These are phyloP conservation scores for Evansstolkia leycettana DNA, from an alignment of 495 filamentous ascomycete species.

Conservation along the genomic window DNA sequence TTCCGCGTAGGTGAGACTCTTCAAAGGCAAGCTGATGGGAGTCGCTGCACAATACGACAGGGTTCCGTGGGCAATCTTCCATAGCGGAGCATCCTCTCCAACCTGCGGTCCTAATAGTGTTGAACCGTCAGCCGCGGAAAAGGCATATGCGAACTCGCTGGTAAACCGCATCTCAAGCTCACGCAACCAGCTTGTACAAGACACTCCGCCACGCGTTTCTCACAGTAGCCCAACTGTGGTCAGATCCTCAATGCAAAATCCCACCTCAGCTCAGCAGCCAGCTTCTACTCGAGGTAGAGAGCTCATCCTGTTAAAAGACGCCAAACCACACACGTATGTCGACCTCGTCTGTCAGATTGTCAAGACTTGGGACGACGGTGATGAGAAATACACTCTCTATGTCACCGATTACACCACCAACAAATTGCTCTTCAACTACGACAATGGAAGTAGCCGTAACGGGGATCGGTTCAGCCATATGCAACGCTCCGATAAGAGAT, in stretches of 20 bases:
- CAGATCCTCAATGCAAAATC: neutral
- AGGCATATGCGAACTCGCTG: conserved; percentile 13
- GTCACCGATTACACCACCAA: conserved; percentile 82
- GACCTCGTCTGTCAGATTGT: conserved; percentile 71
- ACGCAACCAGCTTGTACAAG: neutral
- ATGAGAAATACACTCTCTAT: conserved; percentile 49
- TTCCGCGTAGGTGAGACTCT: conserved; percentile 15
- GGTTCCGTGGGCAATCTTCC: conserved; percentile 28
- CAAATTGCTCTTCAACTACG: conserved; percentile 43
- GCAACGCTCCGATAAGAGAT: conserved; percentile 26
- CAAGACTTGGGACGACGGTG: conserved; percentile 41
- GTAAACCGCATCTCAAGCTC: conserved; percentile 11
- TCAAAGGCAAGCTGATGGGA: conserved; percentile 11
- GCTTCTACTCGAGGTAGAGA: conserved; percentile 20
- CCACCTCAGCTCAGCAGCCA: neutral
- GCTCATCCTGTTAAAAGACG: conserved; percentile 53
- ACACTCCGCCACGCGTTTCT: too few species aligned
- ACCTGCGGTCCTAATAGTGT: conserved; percentile 20
- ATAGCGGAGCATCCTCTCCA: conserved; percentile 6
- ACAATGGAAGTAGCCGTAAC: conserved; percentile 28
- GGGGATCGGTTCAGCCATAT: conserved; percentile 40
- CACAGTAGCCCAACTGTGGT: neutral
- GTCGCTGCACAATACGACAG: conserved; percentile 17
- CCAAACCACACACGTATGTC: conserved; percentile 42
- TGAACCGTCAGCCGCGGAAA: conserved; percentile 17